Percentiles rank a stretch among this genome's conserved stretches.
These are phyloP conservation scores for Gamsiella multidivaricata DNA, from an alignment of 192 early-diverging fungal species.

Conservation along the genomic window DNA sequence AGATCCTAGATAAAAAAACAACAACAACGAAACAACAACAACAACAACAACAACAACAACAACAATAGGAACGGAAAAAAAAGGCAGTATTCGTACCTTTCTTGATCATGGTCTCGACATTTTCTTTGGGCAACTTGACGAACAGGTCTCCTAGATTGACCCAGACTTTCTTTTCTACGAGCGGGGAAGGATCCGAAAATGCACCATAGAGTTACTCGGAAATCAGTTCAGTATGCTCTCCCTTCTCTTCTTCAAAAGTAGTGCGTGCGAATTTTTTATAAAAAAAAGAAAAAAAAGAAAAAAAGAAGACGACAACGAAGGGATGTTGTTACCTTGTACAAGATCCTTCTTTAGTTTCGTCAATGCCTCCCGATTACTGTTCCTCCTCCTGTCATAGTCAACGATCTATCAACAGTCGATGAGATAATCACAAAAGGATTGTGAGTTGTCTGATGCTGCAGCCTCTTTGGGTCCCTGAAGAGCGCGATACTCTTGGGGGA, in stretches of 20 bases:
- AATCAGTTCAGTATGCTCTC: too few relatives aligned
- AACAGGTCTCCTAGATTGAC: constrained; percentile 70
- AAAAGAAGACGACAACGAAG: background rate
- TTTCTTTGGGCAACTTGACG: constrained; percentile 63
- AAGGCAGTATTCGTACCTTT: constrained; percentile 50
- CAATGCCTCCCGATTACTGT: constrained; percentile 68
- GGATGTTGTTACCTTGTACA: constrained; percentile 29
- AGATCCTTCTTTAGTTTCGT: constrained; percentile 57
- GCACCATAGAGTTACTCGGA: too few relatives aligned
- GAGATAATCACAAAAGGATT: background rate
- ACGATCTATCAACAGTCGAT: constrained; percentile 49
- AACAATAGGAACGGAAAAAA: background rate
- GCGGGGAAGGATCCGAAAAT: too few relatives aligned
- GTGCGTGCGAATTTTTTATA: too few relatives aligned
- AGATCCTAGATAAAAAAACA: background rate
- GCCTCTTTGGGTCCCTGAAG: too few relatives aligned
- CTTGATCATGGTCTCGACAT: constrained; percentile 62
- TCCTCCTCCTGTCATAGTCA: constrained; percentile 67
- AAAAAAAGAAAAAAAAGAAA: background rate
- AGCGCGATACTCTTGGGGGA: too few relatives aligned
- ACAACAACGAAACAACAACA: background rate
- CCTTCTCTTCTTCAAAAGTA: too few relatives aligned
- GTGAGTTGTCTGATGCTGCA: too few relatives aligned
- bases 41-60: background rate
- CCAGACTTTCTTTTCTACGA: constrained; percentile 69